These are phyloP conservation scores for Tolypocladium tundrense DNA, from an alignment of 2,329 filamentous ascomycete species.

Conservation along the genomic window DNA sequence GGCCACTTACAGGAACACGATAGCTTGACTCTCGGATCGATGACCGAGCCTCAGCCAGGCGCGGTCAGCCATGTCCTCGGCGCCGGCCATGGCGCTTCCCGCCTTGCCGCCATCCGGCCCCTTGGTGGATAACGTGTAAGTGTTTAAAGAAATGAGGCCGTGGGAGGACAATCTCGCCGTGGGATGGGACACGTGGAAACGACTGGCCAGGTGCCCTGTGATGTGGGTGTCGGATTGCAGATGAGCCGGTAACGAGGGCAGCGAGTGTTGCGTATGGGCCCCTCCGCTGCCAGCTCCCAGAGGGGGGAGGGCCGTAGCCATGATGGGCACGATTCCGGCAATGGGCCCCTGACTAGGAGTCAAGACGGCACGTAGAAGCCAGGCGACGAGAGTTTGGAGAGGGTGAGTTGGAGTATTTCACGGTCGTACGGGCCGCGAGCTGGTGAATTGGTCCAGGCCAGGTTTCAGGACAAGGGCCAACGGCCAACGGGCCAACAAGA, in stretches of 20 bases:
- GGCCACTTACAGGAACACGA: constrained; percentile 73
- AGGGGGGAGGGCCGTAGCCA: constrained; percentile 50
- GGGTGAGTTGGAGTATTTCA: background rate
- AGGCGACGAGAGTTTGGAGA: background rate
- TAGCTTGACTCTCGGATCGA: constrained; percentile 84
- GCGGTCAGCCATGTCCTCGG: constrained; percentile 81
- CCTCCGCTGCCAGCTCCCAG: constrained; percentile 40
- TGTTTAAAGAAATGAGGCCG: constrained; percentile 86
- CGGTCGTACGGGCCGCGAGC: background rate
- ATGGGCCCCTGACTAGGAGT: constrained; percentile 11
- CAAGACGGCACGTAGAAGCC: background rate
- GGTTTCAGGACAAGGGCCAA: background rate
- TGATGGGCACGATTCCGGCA: constrained; percentile 31
- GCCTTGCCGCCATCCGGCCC: constrained; percentile 85
- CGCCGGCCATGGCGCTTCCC: constrained; percentile 84
- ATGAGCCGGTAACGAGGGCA: constrained; percentile 80
- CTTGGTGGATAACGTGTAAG: constrained; percentile 80
- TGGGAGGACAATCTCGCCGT: constrained; percentile 86
- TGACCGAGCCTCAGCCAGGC: constrained; percentile 79
- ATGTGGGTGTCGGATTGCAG: constrained; percentile 68
- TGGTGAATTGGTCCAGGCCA: background rate
- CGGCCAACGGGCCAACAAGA: background rate
- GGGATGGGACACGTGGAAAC: constrained; percentile 84
- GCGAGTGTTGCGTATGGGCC: constrained; percentile 71
- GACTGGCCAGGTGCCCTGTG: constrained; percentile 73